Percentiles rank a stretch among this genome's conserved stretches.
phyloP scores from a whole-genome alignment of 345 rosid species.

The Ailanthus altissimus region DNA sequence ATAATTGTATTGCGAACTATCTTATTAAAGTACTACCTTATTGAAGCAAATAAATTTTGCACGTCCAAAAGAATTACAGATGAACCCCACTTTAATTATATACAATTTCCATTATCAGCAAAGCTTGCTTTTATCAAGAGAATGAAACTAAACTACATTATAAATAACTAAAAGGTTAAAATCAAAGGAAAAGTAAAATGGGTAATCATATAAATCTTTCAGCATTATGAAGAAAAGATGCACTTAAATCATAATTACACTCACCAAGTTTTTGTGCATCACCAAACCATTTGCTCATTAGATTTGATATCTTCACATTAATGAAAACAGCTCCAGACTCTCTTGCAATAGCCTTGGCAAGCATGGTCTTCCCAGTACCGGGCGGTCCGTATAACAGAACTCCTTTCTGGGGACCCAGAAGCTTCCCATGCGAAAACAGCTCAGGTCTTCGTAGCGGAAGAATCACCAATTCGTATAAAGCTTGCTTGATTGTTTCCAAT shows the following conservation, averaged over 20 bases:
- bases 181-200: not conserved
- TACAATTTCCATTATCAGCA: too few species aligned
- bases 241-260: constrained; percentile 34
- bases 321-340: constrained; percentile 98
- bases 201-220: too few species aligned
- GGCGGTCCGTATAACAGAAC: constrained; percentile 96
- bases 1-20: not conserved
- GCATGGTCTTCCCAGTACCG: constrained; percentile 99
- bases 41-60: not conserved
- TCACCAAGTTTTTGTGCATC: constrained; percentile 99
- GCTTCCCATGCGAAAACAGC: constrained; percentile 85
- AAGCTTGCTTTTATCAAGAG: too few species aligned
- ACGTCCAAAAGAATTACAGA: not conserved
- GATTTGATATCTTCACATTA: constrained; percentile 80
- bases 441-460: constrained; percentile 89
- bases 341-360: constrained; percentile 96
- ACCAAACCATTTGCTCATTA: constrained; percentile 99
- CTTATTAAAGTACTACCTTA: not conserved
- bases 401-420: constrained; percentile 97
- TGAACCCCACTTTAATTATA: not conserved
- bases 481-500: constrained; percentile 71
- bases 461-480: constrained; percentile 87
- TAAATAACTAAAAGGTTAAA: not conserved
- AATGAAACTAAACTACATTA: not conserved
- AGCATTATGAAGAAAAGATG: not conserved